Percentiles rank a stretch among this genome's conserved stretches.
Evolutionary conservation across 192 early-diverging fungal genomes (phyloP).

Genomic region (Entomortierella beljakovae): DNA sequence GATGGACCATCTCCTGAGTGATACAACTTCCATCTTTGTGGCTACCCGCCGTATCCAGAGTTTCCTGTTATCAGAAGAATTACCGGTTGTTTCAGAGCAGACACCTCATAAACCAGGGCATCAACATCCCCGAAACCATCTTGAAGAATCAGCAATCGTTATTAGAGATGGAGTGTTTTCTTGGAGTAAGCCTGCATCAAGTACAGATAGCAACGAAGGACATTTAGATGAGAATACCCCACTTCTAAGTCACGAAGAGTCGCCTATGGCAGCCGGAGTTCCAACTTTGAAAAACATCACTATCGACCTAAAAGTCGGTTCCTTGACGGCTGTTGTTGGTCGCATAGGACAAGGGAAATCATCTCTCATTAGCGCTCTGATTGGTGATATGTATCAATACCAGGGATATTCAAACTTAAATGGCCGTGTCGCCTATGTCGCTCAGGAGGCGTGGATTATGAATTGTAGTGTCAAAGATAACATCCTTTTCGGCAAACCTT

Average conservation of each 20-base stretch:
- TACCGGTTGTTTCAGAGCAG: neutral
- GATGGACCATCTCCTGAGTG: slow-evolving; percentile 61
- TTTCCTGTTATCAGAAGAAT: slow-evolving; percentile 54
- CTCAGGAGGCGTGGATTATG: slow-evolving; percentile 48
- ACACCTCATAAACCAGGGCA: neutral
- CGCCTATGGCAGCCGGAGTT: neutral
- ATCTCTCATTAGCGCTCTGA: slow-evolving; percentile 57
- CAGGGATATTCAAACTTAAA: slow-evolving; percentile 71
- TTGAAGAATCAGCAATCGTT: neutral
- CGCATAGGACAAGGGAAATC: slow-evolving; percentile 66
- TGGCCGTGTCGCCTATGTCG: slow-evolving; percentile 72
- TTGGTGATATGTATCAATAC: slow-evolving; percentile 88
- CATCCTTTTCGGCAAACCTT: slow-evolving; percentile 80
- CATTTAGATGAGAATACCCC: slow-evolving; percentile 21
- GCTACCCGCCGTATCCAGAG: slow-evolving; percentile 65
- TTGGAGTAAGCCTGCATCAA: slow-evolving; percentile 10
- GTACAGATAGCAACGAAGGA: neutral
- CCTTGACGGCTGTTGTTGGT: slow-evolving; percentile 31
- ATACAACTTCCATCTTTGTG: slow-evolving; percentile 63
- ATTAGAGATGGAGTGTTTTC: slow-evolving; percentile 19
- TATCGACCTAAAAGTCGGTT: slow-evolving; percentile 39
- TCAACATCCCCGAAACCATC: neutral
- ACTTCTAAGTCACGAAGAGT: neutral
- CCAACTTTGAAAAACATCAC: slow-evolving; percentile 38
- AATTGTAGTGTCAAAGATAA: slow-evolving; percentile 72